Conservation (phyloP, 2,329 filamentous ascomycete genomes). For the Elsinoe perseae region DNA sequence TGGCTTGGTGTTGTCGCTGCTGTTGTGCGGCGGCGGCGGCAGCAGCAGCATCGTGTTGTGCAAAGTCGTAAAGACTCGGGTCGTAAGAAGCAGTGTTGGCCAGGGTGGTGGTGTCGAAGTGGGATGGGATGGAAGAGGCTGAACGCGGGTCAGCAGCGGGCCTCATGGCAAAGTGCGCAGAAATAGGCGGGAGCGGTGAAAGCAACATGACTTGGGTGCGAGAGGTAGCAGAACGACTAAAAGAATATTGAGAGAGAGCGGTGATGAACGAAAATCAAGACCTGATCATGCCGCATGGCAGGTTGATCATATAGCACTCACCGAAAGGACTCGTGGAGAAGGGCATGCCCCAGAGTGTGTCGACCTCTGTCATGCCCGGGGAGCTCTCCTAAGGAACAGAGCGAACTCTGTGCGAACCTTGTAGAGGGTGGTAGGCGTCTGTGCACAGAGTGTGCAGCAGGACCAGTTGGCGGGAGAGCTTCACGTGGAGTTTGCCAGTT, state of each 20-base stretch:
- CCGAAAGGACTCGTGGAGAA: constrained; percentile 2
- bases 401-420: constrained; percentile 4
- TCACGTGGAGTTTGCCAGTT: constrained; percentile 3
- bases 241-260: too few relatives aligned
- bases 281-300: neutral
- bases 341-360: constrained; percentile 14
- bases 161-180: constrained; percentile 12
- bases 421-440: neutral
- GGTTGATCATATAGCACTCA: constrained; percentile 10
- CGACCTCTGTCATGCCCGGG: constrained; percentile 11
- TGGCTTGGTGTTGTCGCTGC: neutral
- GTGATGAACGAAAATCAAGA: neutral
- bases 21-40: constrained; percentile 1
- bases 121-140: constrained; percentile 9
- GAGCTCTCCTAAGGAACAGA: neutral
- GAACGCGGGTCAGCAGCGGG: constrained; percentile 11
- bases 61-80: constrained; percentile 12
- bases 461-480: neutral
- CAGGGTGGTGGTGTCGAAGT: constrained; percentile 8
- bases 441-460: too few relatives aligned
- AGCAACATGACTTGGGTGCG: constrained; percentile 3
- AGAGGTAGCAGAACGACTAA: neutral
- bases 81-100: constrained; percentile 1
- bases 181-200: constrained; percentile 6
- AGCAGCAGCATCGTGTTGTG: constrained; percentile 8